Conservation (phyloP, 805 yeast species). For the Nakazawaea peltata region DNA sequence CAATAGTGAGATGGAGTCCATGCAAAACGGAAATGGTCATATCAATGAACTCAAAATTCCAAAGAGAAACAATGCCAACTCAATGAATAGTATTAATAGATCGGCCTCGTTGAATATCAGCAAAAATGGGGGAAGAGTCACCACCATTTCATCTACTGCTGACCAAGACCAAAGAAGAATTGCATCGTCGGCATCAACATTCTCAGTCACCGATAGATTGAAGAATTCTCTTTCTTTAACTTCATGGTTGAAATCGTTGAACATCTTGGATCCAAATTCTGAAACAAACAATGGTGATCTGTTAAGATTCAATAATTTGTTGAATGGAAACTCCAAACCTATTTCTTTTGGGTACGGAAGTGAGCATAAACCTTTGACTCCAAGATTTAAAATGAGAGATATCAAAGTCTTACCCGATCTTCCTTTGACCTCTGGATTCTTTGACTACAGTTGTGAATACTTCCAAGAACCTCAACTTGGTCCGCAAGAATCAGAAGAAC, state of each 20-base stretch:
- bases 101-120: constrained; percentile 7
- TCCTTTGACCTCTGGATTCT: constrained; percentile 54
- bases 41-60: constrained; percentile 9
- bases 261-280: constrained; percentile 14
- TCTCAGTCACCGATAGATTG: constrained; percentile 16
- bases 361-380: constrained; percentile 48
- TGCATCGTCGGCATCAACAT: constrained; percentile 13
- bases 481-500: constrained; percentile 77
- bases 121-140: neutral
- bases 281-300: constrained; percentile 16
- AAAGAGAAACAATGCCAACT: constrained; percentile 1
- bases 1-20: constrained; percentile 6
- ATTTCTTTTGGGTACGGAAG: constrained; percentile 22
- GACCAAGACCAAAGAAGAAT: constrained; percentile 11
- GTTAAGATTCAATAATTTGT: constrained; percentile 10
- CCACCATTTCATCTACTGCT: constrained; percentile 2
- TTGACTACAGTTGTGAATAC: constrained; percentile 78
- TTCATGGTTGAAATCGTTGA: constrained; percentile 17
- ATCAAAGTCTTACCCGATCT: constrained; percentile 28
- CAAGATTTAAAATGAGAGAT: constrained; percentile 33
- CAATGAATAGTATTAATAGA: neutral
- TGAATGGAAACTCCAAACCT: constrained; percentile 5
- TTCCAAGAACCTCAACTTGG: constrained; percentile 96
- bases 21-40: constrained; percentile 3
- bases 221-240: constrained; percentile 13